Evolutionary conservation across 1,284 basidiomycete genomes (phyloP).

Genomic region (Sporisorium sorghi): DNA sequence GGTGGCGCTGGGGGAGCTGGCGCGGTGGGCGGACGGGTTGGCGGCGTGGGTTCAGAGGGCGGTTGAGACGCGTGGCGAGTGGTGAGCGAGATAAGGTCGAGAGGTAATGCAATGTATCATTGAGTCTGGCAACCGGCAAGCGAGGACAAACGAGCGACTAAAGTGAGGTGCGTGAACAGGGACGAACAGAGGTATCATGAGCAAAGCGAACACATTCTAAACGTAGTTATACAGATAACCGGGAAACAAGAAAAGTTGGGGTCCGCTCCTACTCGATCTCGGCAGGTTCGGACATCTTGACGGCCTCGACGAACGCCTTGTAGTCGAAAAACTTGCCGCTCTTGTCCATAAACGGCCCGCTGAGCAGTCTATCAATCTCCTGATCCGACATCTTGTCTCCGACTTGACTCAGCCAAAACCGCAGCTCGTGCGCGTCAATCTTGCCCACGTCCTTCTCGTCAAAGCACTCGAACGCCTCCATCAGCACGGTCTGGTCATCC

Average conservation of each 20-base stretch:
- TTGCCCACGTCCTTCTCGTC: conserved; percentile 65
- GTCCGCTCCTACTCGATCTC: conserved; percentile 49
- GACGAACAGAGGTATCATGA: neutral
- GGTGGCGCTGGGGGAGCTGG: neutral
- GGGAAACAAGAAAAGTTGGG: neutral
- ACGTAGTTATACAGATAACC: neutral
- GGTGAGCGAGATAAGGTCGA: neutral
- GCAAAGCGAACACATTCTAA: too few species aligned
- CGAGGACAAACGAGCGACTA: neutral
- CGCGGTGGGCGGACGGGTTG: neutral
- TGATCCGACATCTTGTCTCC: conserved; percentile 62
- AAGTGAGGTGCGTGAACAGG: neutral
- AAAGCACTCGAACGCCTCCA: conserved; percentile 68
- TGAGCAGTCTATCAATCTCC: conserved; percentile 60
- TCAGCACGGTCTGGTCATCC: conserved; percentile 58
- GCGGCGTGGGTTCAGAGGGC: neutral
- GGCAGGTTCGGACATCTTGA: conserved; percentile 65
- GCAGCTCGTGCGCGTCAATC: conserved; percentile 57
- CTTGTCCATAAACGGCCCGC: conserved; percentile 64
- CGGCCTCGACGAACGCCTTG: conserved; percentile 66
- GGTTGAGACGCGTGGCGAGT: neutral
- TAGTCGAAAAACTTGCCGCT: conserved; percentile 64
- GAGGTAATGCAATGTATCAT: neutral
- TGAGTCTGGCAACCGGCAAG: neutral
- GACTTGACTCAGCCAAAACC: conserved; percentile 62